A percentile compares a stretch with the other conserved stretches of the same genome.
Conservation (phyloP, 352 stramenopile genomes). For the Pythium dissotocum region DNA sequence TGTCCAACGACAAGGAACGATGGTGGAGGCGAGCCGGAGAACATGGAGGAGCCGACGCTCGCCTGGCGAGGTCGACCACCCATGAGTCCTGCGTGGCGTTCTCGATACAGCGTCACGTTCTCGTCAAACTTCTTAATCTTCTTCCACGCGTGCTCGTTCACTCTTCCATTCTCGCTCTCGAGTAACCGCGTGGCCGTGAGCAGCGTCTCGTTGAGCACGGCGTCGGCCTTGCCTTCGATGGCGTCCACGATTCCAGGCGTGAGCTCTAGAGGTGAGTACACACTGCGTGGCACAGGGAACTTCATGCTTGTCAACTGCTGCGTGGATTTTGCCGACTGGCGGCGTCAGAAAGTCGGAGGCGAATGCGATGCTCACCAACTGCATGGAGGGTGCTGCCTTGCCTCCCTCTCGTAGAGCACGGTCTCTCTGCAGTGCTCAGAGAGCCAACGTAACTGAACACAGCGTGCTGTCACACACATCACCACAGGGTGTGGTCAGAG, state of each 20-base stretch:
- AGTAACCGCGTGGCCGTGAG: conserved; percentile 11
- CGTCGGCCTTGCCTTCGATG: conserved; percentile 20
- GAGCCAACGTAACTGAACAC: background rate
- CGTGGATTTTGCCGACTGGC: conserved; percentile 1
- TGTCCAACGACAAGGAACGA: conserved; percentile 60
- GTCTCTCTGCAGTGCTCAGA: background rate
- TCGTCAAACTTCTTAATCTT: conserved; percentile 21
- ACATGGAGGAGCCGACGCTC: conserved; percentile 3
- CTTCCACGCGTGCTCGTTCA: conserved; percentile 23
- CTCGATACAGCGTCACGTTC: conserved; percentile 16
- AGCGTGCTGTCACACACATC: background rate
- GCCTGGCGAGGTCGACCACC: background rate
- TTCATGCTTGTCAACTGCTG: conserved; percentile 35
- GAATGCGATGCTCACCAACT: background rate
- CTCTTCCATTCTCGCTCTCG: conserved; percentile 10
- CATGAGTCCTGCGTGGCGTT: conserved; percentile 10
- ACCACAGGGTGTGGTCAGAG: background rate
- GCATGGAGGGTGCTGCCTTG: background rate
- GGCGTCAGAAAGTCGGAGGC: background rate
- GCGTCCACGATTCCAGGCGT: conserved; percentile 9
- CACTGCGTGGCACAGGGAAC: conserved; percentile 50
- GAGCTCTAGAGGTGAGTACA: conserved; percentile 50
- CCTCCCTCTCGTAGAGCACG: background rate
- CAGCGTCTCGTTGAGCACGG: conserved; percentile 20
- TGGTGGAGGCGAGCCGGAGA: conserved; percentile 18